Percentiles rank a stretch among this genome's conserved stretches.
Conservation (phyloP, 805 yeast species). For the Barnettozyma pratensis region DNA sequence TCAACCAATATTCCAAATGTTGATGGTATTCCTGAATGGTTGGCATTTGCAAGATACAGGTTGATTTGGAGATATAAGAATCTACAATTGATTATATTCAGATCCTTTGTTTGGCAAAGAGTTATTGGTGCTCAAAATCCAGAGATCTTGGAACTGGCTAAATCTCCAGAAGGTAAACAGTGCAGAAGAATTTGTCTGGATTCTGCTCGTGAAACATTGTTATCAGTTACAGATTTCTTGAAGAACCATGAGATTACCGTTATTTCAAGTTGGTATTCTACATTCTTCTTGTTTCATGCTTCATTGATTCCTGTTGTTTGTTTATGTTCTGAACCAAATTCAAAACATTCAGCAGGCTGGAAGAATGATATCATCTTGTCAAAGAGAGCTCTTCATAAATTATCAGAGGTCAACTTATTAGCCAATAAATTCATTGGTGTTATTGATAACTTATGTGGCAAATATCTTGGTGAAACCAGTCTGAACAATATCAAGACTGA, state of each 20-base stretch:
- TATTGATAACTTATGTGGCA: conserved; percentile 38
- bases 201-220: conserved; percentile 48
- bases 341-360: conserved; percentile 42
- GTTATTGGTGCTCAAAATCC: conserved; percentile 35
- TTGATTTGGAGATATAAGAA: conserved; percentile 56
- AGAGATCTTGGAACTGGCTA: conserved; percentile 27
- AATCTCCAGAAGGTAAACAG: conserved; percentile 39
- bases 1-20: conserved; percentile 21
- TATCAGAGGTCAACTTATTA: conserved; percentile 38
- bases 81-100: conserved; percentile 47
- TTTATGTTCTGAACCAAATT: conserved; percentile 43
- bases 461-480: conserved; percentile 20
- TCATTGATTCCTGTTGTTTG: conserved; percentile 53
- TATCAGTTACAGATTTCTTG: conserved; percentile 39
- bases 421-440: conserved; percentile 42
- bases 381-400: conserved; percentile 32
- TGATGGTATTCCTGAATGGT: conserved; percentile 41
- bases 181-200: conserved; percentile 47
- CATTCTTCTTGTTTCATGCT: conserved; percentile 60
- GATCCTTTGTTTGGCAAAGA: conserved; percentile 54
- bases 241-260: conserved; percentile 34
- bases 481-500: conserved; percentile 5
- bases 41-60: conserved; percentile 46
- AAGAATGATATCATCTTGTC: conserved; percentile 37
- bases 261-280: conserved; percentile 57